These are phyloP conservation scores for Dothistroma pini DNA, from an alignment of 2,329 filamentous ascomycete genomes.

Conservation along the genomic window DNA sequence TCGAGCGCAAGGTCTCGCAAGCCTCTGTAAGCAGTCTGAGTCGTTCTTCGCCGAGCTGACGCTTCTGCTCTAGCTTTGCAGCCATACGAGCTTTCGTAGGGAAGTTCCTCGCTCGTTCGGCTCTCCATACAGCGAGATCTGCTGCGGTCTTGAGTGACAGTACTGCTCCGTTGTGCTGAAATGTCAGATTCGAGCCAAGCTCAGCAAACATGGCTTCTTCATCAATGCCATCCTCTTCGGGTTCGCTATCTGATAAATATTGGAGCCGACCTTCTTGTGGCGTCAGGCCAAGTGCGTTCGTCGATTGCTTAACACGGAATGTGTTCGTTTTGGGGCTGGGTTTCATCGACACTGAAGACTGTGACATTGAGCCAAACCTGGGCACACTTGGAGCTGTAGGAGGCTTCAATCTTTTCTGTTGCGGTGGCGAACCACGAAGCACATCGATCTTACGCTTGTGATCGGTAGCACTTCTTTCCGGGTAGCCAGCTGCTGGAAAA, in stretches of 20 bases:
- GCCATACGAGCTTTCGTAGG: conserved; percentile 71
- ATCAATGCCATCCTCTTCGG: conserved; percentile 66
- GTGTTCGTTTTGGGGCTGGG: background rate
- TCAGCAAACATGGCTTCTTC: conserved; percentile 56
- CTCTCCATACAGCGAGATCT: conserved; percentile 76
- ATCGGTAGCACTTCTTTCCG: conserved; percentile 23
- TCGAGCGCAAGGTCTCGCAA: conserved; percentile 8
- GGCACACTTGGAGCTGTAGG: conserved; percentile 32
- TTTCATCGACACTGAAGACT: conserved; percentile 6
- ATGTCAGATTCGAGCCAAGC: conserved; percentile 35
- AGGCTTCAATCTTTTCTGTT: conserved; percentile 16
- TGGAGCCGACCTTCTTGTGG: conserved; percentile 38
- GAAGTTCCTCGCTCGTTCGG: conserved; percentile 73
- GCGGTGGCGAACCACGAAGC: conserved; percentile 21
- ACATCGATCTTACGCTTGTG: conserved; percentile 36
- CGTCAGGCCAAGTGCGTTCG: conserved; percentile 68
- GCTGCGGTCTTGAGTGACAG: conserved; percentile 53
- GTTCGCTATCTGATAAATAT: conserved; percentile 36
- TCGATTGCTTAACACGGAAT: conserved; percentile 47
- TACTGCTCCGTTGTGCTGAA: conserved; percentile 56
- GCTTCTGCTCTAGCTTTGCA: conserved; percentile 44
- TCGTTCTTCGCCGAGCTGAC: conserved; percentile 31
- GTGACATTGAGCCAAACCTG: conserved; percentile 30
- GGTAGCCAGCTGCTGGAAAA: conserved; percentile 2
- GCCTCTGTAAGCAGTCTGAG: conserved; percentile 33